Base-by-base conservation (phyloP, 2,329 filamentous ascomycete species). In the Botrytis medusae region DNA sequence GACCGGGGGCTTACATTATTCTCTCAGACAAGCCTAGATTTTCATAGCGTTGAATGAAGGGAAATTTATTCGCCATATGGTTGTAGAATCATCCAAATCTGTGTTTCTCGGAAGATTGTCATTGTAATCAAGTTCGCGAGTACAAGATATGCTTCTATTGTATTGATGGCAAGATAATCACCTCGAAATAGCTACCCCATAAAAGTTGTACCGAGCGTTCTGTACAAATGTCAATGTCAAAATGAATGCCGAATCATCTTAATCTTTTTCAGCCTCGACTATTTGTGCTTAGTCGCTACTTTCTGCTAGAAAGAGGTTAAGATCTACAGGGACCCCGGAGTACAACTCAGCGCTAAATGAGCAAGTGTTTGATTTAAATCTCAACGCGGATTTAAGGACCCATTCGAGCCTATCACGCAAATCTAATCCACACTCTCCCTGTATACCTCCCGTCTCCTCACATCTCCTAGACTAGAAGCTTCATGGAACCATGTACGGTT, bases 291-390 rank as follows among this genome's bases (percentile, higher is more conserved):
- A 63, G n/a, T 63, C 37, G 16, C 37, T 12, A 54, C 34, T 67
- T 46, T 64, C n/a, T 25, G 9, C n/a, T 14, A 20, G n/a, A 54
- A 67, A 51, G 64, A 67, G 25, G 32, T 54, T 25, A 20, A 40
- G 32, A 18, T 34, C 64, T 25, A 51, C 46, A 29, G 12, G 42
- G 18, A 46, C 29, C 42, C 22, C 42, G 20, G 62, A 64, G 62
- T 46, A 64, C 40, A 29, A 46, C 60, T 12, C 37, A 29, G n/a
- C 60, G 60, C 60, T 63, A 63, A 42, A 63, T 42, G 34, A 63
- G 60, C 60, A 63, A 42, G 9, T 63, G 61, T 63, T 44, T 63
- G 61, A 63, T 44, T 63, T 63, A 44, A 63, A 42, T 63, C 61
- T 46, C 40, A 32, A 32, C 40, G 32, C n/a, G 61, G 40, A 57